Conservation (phyloP, 2,329 filamentous ascomycete species). For the Aureobasidium sp. region DNA sequence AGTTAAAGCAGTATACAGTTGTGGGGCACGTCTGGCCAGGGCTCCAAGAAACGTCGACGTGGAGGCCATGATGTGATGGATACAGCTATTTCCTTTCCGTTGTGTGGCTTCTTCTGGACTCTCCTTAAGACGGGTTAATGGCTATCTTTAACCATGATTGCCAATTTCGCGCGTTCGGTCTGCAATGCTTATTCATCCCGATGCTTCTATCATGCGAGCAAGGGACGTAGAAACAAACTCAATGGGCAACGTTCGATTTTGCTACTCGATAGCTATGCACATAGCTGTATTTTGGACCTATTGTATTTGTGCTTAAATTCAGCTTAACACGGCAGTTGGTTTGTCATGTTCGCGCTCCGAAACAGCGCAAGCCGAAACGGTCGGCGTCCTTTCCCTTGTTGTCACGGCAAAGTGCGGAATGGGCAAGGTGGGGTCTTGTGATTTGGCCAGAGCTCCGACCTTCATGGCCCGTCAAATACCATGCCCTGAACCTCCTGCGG, state of each 20-base stretch:
- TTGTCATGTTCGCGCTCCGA: constrained; percentile 5
- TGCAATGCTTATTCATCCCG: neutral
- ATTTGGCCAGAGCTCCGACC: too few relatives aligned
- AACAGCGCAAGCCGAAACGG: neutral
- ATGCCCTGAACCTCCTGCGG: neutral
- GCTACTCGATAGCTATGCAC: neutral
- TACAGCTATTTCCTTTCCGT: neutral
- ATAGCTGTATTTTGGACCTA: neutral
- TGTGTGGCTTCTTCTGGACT: neutral
- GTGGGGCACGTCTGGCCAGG: constrained; percentile 13
- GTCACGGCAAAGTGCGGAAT: neutral
- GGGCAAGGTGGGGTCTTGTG: neutral
- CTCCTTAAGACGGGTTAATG: neutral
- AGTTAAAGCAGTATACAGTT: constrained; percentile 5
- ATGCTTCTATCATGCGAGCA: neutral
- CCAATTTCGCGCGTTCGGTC: neutral
- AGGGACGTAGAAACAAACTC: neutral
- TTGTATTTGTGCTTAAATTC: neutral
- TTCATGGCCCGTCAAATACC: neutral
- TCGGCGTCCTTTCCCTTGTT: neutral
- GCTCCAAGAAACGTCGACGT: constrained; percentile 1
- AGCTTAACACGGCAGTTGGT: neutral
- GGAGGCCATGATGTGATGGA: neutral
- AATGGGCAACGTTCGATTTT: too few relatives aligned
- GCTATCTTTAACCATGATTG: neutral